phyloP scores from a whole-genome alignment of 257 asterid species.

The Plectranthus barbatus region DNA sequence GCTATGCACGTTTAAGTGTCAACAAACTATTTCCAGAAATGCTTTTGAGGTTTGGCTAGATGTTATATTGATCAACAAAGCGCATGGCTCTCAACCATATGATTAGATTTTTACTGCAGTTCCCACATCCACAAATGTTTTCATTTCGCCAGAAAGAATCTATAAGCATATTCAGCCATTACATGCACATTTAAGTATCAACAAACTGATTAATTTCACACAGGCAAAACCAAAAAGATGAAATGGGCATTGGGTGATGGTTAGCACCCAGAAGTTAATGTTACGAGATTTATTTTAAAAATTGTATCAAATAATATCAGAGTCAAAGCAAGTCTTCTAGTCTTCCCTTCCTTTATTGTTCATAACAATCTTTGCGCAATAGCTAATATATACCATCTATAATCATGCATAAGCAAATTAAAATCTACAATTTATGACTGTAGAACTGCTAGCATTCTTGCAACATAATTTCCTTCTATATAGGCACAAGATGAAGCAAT shows the following conservation, averaged over 20 bases:
- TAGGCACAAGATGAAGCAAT: background rate
- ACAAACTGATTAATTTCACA: background rate
- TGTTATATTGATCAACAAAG: background rate
- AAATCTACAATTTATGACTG: background rate
- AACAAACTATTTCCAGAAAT: background rate
- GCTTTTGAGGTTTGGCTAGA: background rate
- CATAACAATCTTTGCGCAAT: background rate
- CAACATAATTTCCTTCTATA: background rate
- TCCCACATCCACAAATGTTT: background rate
- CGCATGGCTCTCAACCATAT: background rate
- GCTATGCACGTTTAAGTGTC: background rate
- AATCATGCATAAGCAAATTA: background rate
- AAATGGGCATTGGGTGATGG: too few relatives aligned
- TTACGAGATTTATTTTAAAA: background rate
- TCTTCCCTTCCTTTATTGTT: background rate
- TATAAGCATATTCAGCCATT: background rate
- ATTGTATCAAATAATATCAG: background rate
- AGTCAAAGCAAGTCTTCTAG: background rate
- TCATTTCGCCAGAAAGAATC: background rate
- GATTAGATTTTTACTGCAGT: background rate
- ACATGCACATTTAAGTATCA: background rate
- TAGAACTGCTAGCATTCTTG: background rate
- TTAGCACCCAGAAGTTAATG: too few relatives aligned
- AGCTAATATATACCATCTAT: background rate
- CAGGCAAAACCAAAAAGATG: background rate